Percentiles rank a stretch among this genome's conserved stretches.
Evolutionary conservation across 805 yeast genomes (phyloP).

Genomic region (Brettanomyces bruxellensis): DNA sequence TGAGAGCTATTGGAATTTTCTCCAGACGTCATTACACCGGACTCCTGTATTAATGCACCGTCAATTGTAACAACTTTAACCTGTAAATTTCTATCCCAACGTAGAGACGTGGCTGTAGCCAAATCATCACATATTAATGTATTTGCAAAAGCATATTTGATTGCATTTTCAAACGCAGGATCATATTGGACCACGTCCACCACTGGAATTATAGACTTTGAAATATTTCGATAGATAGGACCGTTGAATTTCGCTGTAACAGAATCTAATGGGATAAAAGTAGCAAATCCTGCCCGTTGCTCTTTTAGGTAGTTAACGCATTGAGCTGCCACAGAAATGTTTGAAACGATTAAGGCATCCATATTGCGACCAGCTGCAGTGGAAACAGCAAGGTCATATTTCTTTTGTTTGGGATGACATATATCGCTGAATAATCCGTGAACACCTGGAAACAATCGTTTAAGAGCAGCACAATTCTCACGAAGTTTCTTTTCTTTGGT

Average conservation of each 20-base stretch:
- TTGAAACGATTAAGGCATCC: constrained; percentile 81
- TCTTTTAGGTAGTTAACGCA: constrained; percentile 76
- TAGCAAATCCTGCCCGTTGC: constrained; percentile 75
- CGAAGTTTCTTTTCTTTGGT: constrained; percentile 58
- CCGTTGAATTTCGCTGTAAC: constrained; percentile 50
- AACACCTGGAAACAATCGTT: constrained; percentile 76
- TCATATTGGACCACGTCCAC: constrained; percentile 70
- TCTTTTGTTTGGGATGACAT: constrained; percentile 65
- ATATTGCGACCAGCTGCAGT: constrained; percentile 70
- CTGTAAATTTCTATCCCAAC: constrained; percentile 53
- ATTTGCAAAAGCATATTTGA: constrained; percentile 71
- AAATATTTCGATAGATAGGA: constrained; percentile 43
- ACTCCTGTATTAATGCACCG: constrained; percentile 76
- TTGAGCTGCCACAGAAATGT: constrained; percentile 58
- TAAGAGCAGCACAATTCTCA: constrained; percentile 63
- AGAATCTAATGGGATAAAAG: constrained; percentile 83
- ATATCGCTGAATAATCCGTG: constrained; percentile 74
- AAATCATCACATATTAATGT: constrained; percentile 70
- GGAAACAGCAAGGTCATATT: constrained; percentile 64
- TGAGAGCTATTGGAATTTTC: constrained; percentile 37
- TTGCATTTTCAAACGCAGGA: constrained; percentile 59
- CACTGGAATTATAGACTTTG: constrained; percentile 52
- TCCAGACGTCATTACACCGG: constrained; percentile 94
- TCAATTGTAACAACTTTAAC: constrained; percentile 71
- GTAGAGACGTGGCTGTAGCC: constrained; percentile 57